These are phyloP conservation scores for Cercophora newfieldiana DNA, from an alignment of 495 filamentous ascomycete genomes.

Conservation along the genomic window DNA sequence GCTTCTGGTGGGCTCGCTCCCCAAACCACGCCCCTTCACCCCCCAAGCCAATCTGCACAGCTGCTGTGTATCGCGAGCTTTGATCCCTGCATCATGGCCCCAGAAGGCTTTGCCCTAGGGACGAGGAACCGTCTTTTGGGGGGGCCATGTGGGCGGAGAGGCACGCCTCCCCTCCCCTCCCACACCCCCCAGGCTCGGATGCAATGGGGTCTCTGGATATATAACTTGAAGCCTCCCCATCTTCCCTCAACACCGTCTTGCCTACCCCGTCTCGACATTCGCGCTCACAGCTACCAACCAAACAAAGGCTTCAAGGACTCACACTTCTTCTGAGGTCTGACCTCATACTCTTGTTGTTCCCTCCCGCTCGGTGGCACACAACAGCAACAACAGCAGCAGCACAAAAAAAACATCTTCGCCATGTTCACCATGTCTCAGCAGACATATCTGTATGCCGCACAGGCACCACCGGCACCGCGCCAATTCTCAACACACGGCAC, in stretches of 20 bases:
- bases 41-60: constrained; percentile 5
- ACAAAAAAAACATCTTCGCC: constrained; percentile 15
- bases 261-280: constrained; percentile 9
- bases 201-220: constrained; percentile 20
- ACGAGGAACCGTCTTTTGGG: constrained; percentile 1
- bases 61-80: constrained; percentile 1
- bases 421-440: constrained; percentile 51
- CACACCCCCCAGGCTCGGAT: background rate
- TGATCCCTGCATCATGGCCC: constrained; percentile 18
- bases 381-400: background rate
- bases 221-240: constrained; percentile 20
- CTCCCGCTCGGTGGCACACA: background rate
- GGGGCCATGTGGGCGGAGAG: constrained; percentile 12
- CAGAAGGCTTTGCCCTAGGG: background rate
- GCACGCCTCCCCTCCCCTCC: constrained; percentile 15
- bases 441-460: constrained; percentile 43
- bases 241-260: constrained; percentile 4
- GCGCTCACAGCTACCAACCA: background rate
- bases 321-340: background rate
- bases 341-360: constrained; percentile 3
- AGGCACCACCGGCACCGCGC: constrained; percentile 48
- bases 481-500: constrained; percentile 70
- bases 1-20: background rate
- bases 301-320: background rate
- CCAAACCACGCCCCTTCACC: constrained; percentile 3